Conservation (phyloP, 1,139 yeast genomes). For the Candida pseudoviswanathii region DNA sequence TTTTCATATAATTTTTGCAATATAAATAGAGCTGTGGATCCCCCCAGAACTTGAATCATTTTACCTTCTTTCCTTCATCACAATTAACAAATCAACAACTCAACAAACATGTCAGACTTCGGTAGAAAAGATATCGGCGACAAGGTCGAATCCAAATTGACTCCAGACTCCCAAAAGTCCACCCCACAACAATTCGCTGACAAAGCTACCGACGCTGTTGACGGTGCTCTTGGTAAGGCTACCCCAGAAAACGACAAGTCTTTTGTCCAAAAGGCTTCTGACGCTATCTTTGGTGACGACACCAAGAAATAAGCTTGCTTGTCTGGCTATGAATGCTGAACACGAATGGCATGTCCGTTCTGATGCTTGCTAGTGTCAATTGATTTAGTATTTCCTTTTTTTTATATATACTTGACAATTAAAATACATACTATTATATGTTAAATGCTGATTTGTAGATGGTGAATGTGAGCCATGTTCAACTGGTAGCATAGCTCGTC, state of each 20-base stretch:
- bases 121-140: slow-evolving; percentile 49
- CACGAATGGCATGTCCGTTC: not conserved
- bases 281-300: slow-evolving; percentile 34
- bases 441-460: not conserved
- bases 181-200: slow-evolving; percentile 41
- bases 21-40: slow-evolving; percentile 8
- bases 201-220: slow-evolving; percentile 35
- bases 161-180: slow-evolving; percentile 47
- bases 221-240: slow-evolving; percentile 39
- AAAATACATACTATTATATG: not conserved
- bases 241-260: slow-evolving; percentile 39
- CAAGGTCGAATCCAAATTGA: slow-evolving; percentile 38
- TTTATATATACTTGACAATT: not conserved
- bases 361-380: not conserved
- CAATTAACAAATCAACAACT: slow-evolving; percentile 2
- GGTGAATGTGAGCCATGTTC: not conserved
- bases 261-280: slow-evolving; percentile 45
- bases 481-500: no score
- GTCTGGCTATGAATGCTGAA: not conserved
- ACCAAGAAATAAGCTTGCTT: slow-evolving; percentile 11
- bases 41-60: not conserved
- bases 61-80: not conserved
- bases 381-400: not conserved
- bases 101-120: slow-evolving; percentile 39
- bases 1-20: not conserved